phyloP scores from a whole-genome alignment of 1,284 basidiomycete genomes.

The Ceratobasidium sp. region DNA sequence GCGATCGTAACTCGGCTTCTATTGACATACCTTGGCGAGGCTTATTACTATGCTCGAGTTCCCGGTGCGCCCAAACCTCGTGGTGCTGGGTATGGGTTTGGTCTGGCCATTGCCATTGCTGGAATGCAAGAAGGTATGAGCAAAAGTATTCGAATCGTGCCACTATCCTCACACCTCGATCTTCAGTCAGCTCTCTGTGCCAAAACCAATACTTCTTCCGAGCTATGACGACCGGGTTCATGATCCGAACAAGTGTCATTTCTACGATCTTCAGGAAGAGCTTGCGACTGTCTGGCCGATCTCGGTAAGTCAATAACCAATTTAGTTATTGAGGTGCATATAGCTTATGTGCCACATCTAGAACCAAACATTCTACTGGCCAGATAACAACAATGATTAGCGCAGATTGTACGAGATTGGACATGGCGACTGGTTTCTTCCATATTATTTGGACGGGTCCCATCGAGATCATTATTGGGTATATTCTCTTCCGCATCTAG shows the following conservation, averaged over 20 bases:
- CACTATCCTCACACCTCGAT: background rate
- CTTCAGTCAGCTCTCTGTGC: slow-evolving; percentile 39
- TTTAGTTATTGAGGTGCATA: background rate
- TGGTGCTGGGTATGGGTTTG: slow-evolving; percentile 35
- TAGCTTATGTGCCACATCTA: background rate
- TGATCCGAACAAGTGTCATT: slow-evolving; percentile 44
- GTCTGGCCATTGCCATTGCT: slow-evolving; percentile 31
- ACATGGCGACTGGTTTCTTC: slow-evolving; percentile 64
- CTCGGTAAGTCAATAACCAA: slow-evolving; percentile 21
- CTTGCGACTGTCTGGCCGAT: slow-evolving; percentile 34
- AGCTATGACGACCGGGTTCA: slow-evolving; percentile 45
- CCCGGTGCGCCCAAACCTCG: slow-evolving; percentile 37
- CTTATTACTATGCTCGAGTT: slow-evolving; percentile 40
- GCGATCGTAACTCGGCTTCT: slow-evolving; percentile 43
- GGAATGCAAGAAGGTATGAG: slow-evolving; percentile 36
- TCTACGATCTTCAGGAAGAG: slow-evolving; percentile 42
- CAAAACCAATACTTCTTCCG: slow-evolving; percentile 47
- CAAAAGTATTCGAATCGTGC: background rate
- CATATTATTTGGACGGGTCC: slow-evolving; percentile 64
- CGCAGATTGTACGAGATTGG: slow-evolving; percentile 70
- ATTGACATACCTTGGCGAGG: slow-evolving; percentile 41
- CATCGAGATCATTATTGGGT: slow-evolving; percentile 36
- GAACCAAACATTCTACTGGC: slow-evolving; percentile 66
- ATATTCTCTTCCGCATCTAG: slow-evolving; percentile 44
- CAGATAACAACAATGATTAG: slow-evolving; percentile 81